Base-by-base conservation (phyloP, 495 filamentous ascomycete genomes). In the Neurospora tetraspora region DNA sequence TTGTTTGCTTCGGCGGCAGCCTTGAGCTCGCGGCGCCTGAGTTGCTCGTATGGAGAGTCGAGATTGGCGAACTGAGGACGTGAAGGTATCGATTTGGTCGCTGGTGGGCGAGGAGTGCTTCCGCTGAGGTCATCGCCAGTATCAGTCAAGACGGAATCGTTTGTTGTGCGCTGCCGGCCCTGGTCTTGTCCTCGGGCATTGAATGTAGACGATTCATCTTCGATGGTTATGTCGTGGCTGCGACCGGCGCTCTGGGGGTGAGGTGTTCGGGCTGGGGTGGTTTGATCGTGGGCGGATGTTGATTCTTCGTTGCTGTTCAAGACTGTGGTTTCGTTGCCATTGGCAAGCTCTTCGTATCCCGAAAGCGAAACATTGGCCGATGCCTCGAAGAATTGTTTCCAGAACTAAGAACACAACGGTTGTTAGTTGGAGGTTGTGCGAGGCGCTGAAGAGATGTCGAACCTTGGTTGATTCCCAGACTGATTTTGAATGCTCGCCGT, bases 381-480 rank as follows among this genome's bases (percentile, higher is more conserved):
- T 71, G 95, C 93, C 83, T 99, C 96, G 83, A 99, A 99, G 88
- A 99, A 98, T 85, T 97, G 93, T 82, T 98, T 98, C 96, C 96
- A 99, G 83, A 98, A 98, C 93, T 96, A 76, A n/a, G 38, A 59
- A 14, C 11, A 23, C 39, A 43, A 73, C 34, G 73, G 42, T 39
- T 39, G 68, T 81, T 72, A 78, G 71, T 59, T 42, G n/a, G n/a
- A 10, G 34, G 12, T n/a, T 3, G 42, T 31, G 69, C 1, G 38
- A 39, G 42, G 5, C 36, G n/a, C 11, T 34, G 47, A 14, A 39
- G 69, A 38, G 14, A 70, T 37, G 9, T 65, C 70, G 12, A 70
- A 94, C 94, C 88, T 97, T 97, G 69, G 96, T 94, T 39, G 95
- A 93, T 75, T 98, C 94, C 96, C 96, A 99, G 27, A 99, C 96